Base-by-base conservation (phyloP, 2,329 filamentous ascomycete species). In the Thelonectria blattea region DNA sequence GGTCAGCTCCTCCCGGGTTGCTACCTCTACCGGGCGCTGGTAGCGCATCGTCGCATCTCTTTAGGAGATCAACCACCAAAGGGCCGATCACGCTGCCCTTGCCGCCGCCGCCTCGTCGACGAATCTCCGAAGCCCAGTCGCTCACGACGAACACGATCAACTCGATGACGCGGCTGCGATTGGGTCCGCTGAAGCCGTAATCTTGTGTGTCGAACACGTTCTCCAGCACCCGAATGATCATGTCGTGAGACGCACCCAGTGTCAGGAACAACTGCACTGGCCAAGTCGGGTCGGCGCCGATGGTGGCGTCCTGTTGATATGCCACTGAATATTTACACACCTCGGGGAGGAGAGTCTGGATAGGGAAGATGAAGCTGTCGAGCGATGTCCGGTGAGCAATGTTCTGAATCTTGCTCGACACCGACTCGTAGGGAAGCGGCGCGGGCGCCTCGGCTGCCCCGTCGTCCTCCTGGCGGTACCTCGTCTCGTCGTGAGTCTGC, bases 351-450 rank as follows among this genome's bases (percentile, higher is more conserved):
- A 91, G 79, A 2, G 81, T 80, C 56, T 82, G 78, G 8, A 89
- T 83, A 0, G 86, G 87, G 76, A 91, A 90, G 57, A 89, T 85
- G 64, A 87, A 84, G 71, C 87, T 87, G 72, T 88, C 87, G 20
- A 87, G 81, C 10, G 84, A 85, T 15, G 88, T 86, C 45, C 86
- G 84, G 69, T 89, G 85, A 32, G 87, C 86, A 69, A 90, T 88
- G 58, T 84, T 84, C 61, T 87, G 84, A 45, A 91, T 82, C 70
- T 85, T 83, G 65, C 82, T 81, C 5, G 88, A 83, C 4, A 95
- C 84, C 2, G 83, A 82, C 74, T 94, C 91, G 76, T 91, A 94
- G 0, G 91, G 89, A 43, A 85, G 77, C 2, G 74, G 83, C 59
- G 74, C 82, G 3, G 73, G 73, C 3, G 75, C 74, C 52, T 37